These are phyloP conservation scores for Phlebopus sp. DNA, from an alignment of 1,284 basidiomycete genomes.

Conservation along the genomic window DNA sequence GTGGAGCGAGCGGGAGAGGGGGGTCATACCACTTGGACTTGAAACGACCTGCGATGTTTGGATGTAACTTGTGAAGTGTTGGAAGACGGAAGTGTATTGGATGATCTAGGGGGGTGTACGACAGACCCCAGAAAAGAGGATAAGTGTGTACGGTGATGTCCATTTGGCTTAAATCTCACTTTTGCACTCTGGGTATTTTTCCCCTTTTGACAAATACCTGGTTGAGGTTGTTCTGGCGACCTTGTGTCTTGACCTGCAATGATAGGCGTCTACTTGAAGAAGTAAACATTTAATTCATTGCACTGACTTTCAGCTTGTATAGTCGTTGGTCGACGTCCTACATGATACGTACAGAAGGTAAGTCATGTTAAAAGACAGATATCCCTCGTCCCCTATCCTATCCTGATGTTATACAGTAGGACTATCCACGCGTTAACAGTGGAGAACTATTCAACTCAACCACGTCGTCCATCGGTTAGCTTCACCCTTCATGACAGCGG, in stretches of 20 bases:
- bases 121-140: not conserved
- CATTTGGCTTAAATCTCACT: conserved; percentile 11
- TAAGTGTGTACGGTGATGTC: conserved; percentile 5
- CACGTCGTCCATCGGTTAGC: conserved; percentile 28
- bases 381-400: no score
- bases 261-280: no score
- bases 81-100: conserved; percentile 1
- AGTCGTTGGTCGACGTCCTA: no score
- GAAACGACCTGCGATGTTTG: no score
- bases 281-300: no score
- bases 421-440: no score
- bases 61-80: not conserved
- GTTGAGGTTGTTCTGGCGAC: not conserved
- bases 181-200: not conserved
- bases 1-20: not conserved
- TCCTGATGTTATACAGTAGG: no score
- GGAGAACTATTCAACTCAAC: conserved; percentile 22
- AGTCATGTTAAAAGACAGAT: no score
- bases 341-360: no score
- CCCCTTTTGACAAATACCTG: not conserved
- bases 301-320: no score
- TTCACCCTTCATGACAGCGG: conserved; percentile 23
- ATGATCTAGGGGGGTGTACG: not conserved
- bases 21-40: not conserved
- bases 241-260: no score